Evolutionary conservation across 2,329 filamentous ascomycete species (phyloP), one percentile per base, ranked within the genome.

Genomic region (Cordyceps tenuipes): DNA sequence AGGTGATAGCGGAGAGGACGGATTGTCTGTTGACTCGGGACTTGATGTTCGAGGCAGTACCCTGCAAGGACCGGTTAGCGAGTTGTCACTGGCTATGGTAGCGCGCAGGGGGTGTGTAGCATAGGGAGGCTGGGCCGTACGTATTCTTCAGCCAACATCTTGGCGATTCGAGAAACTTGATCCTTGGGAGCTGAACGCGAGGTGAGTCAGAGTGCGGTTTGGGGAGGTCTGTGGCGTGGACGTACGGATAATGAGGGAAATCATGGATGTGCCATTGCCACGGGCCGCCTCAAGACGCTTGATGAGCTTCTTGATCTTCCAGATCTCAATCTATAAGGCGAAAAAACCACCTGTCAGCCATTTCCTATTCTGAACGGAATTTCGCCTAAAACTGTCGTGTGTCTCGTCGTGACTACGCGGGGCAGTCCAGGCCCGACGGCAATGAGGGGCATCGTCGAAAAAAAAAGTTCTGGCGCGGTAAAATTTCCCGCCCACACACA

Each of bases 71-170:
- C 39, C 26, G 21, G 36, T 48, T 52, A 54, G 52, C 56, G 61
- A 49, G 52, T 65, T 39, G 57, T 51, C 23, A 46, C 36, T 21
- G 23, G 15, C 39, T 12, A n/a, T 50, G 49, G 29, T 26, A 21
- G 51, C 54, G 36, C 31, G 55, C 21, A 52, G 44, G 29, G 34
- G 12, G 5, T 56, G 53, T 21, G 51, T 23, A 47, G 43, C 8
- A 54, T 51, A 36, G 17, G 29, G 57, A 23, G 19, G 43, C 34
- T 46, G 57, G 13, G 49, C 79, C 89, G 67, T 83, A 94, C 90
- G 73, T 94, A 96, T 90, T 96, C 92, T 97, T 99, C 94, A 81
- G 95, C 95, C 87, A 99, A 89, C 94, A 99, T 99, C 84, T 97
- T 97, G 63, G 94, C 90, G 59, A 90, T 89, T 71, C 92, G 88